A percentile compares a stretch with the other conserved stretches of the same genome.
phyloP scores from a whole-genome alignment of 2,329 filamentous ascomycete genomes.

The Xylariomycetidae sp. region DNA sequence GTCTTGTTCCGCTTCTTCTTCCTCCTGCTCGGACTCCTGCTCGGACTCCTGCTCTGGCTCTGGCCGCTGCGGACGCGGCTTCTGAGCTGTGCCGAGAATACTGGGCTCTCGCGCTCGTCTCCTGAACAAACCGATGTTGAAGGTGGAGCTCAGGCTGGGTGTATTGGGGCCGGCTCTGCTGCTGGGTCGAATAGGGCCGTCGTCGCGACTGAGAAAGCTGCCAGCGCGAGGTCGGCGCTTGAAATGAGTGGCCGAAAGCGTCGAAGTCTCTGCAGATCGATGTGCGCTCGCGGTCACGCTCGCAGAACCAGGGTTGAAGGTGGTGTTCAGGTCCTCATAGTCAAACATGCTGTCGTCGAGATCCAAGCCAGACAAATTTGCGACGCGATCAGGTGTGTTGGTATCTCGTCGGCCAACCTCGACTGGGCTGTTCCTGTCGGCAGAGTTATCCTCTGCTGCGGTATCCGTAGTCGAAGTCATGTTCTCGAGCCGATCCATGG shows the following conservation, averaged over 20 bases:
- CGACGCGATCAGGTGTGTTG: no score
- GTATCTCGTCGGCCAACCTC: conserved; percentile 17
- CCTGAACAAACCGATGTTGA: conserved; percentile 52
- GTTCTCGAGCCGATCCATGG: conserved; percentile 25
- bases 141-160: conserved; percentile 28
- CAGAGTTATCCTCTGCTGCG: conserved; percentile 11
- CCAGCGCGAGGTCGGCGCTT: conserved; percentile 26
- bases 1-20: conserved; percentile 34
- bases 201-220: conserved; percentile 26
- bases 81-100: conserved; percentile 50
- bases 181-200: conserved; percentile 27
- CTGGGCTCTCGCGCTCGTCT: conserved; percentile 54
- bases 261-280: conserved; percentile 26
- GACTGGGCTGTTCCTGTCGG: conserved; percentile 11
- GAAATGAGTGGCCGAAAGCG: conserved; percentile 24
- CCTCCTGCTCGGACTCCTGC: conserved; percentile 36
- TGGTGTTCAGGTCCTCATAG: conserved; percentile 28
- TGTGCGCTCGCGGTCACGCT: conserved; percentile 20
- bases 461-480: conserved; percentile 20
- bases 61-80: conserved; percentile 25
- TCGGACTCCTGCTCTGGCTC: conserved; percentile 24
- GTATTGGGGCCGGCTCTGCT: conserved; percentile 28
- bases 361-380: conserved; percentile 26
- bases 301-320: conserved; percentile 21
- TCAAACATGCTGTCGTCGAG: conserved; percentile 28